Percentiles rank a stretch among this genome's conserved stretches.
Conservation (phyloP, 352 stramenopile genomes). For the Phytophthora foliorum region DNA sequence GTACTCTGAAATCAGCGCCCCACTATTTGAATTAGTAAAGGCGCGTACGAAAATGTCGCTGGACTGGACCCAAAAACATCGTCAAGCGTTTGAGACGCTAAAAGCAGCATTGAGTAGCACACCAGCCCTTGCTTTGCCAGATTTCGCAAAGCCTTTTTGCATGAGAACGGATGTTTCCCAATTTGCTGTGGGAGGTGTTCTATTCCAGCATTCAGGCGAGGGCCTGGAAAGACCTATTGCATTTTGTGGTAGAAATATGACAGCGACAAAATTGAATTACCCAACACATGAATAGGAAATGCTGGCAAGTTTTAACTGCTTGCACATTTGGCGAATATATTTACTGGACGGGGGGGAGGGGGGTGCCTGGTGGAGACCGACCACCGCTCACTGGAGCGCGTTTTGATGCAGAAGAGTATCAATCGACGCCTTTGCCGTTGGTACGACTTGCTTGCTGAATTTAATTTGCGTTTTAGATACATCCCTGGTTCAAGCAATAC, state of each 20-base stretch:
- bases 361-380: constrained; percentile 1
- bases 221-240: not conserved
- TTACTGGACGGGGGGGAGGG: constrained; percentile 2
- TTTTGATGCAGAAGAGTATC: not conserved
- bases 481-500: constrained; percentile 13
- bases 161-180: constrained; percentile 7
- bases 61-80: too few species aligned
- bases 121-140: not conserved
- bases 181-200: constrained; percentile 12
- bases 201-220: not conserved
- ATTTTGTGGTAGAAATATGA: not conserved
- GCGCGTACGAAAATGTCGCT: too few species aligned
- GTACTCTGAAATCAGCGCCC: constrained; percentile 2
- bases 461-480: constrained; percentile 5
- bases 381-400: not conserved
- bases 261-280: constrained; percentile 21
- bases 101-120: constrained; percentile 2
- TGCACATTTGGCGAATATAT: constrained; percentile 10
- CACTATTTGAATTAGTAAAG: not conserved
- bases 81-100: constrained; percentile 1
- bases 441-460: constrained; percentile 12
- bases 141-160: constrained; percentile 6
- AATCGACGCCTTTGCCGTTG: constrained; percentile 6
- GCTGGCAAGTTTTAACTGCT: constrained; percentile 7
- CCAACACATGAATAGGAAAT: constrained; percentile 28